Percentiles rank a stretch among this genome's conserved stretches.
phyloP scores from a whole-genome alignment of 345 rosid genomes.

The Turnera subulata region DNA sequence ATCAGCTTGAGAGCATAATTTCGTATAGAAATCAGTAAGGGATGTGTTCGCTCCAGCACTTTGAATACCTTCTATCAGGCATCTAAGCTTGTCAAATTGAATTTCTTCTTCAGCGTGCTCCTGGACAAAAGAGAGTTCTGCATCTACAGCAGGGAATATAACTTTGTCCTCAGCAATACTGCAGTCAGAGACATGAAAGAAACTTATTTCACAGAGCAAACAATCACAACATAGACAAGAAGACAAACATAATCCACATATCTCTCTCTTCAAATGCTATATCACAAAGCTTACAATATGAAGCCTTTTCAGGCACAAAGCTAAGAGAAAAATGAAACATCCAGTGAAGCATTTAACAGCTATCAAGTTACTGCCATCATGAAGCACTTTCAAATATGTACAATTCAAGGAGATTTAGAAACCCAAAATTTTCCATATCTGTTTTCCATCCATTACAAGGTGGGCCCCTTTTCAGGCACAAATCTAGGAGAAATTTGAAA shows the following conservation, averaged over 20 bases:
- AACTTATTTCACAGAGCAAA: slow-evolving; percentile 16
- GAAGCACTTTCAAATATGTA: background rate
- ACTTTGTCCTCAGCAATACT: slow-evolving; percentile 63
- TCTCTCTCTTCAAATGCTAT: slow-evolving; percentile 1
- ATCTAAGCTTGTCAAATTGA: slow-evolving; percentile 49
- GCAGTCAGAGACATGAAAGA: slow-evolving; percentile 27
- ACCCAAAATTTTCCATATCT: background rate
- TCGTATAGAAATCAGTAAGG: slow-evolving; percentile 42
- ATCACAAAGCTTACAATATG: background rate
- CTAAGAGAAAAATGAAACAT: background rate
- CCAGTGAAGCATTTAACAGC: background rate
- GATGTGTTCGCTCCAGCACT: slow-evolving; percentile 42
- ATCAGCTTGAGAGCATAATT: slow-evolving; percentile 49
- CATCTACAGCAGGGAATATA: slow-evolving; percentile 66
- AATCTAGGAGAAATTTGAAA: background rate
- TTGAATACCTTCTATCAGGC: slow-evolving; percentile 48
- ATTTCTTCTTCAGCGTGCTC: slow-evolving; percentile 58
- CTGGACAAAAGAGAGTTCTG: slow-evolving; percentile 46
- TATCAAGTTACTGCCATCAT: background rate
- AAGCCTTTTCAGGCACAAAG: background rate
- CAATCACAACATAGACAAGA: slow-evolving; percentile 1
- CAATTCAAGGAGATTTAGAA: background rate
- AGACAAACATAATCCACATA: background rate
- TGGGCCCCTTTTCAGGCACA: background rate
- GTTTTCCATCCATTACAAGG: too few relatives aligned